A percentile compares a stretch with the other conserved stretches of the same genome.
These are phyloP conservation scores for Nakaseomyces kungkrabaensis DNA, from an alignment of 1,139 yeast species.

Conservation along the genomic window DNA sequence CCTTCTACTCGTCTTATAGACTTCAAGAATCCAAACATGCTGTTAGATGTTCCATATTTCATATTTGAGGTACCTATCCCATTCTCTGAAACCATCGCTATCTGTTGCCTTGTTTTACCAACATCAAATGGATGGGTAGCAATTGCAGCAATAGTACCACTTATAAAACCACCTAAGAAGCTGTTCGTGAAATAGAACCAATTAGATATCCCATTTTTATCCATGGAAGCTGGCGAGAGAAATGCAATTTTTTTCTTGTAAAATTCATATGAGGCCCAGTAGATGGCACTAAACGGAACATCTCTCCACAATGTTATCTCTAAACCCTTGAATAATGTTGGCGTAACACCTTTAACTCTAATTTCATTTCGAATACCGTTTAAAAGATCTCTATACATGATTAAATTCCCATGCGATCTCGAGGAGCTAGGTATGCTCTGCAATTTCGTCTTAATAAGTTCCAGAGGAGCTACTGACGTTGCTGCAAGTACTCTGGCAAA, in stretches of 20 bases:
- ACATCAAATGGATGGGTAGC: slow-evolving; percentile 94
- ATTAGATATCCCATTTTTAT: slow-evolving; percentile 29
- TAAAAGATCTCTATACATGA: slow-evolving; percentile 40
- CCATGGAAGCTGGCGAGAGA: background rate
- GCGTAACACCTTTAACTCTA: slow-evolving; percentile 41
- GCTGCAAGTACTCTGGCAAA: slow-evolving; percentile 79
- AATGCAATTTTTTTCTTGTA: slow-evolving; percentile 24
- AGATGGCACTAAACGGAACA: slow-evolving; percentile 91
- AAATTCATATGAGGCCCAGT: slow-evolving; percentile 81
- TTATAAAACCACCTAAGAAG: slow-evolving; percentile 72
- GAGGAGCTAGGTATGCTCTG: slow-evolving; percentile 65
- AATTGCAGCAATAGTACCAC: slow-evolving; percentile 81
- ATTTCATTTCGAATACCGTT: slow-evolving; percentile 50
- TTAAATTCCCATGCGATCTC: slow-evolving; percentile 19
- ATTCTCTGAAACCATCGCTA: slow-evolving; percentile 29
- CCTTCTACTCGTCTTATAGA: slow-evolving; percentile 69
- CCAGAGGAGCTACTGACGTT: slow-evolving; percentile 78
- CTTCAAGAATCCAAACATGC: slow-evolving; percentile 56
- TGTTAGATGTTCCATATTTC: slow-evolving; percentile 16
- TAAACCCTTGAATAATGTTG: slow-evolving; percentile 71
- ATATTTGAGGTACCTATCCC: slow-evolving; percentile 3
- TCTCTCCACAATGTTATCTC: slow-evolving; percentile 91
- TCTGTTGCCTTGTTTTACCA: slow-evolving; percentile 89
- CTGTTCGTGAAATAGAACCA: slow-evolving; percentile 58
- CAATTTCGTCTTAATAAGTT: slow-evolving; percentile 73